These are phyloP conservation scores for Tuber indicum DNA, from an alignment of 495 filamentous ascomycete genomes.

Conservation along the genomic window DNA sequence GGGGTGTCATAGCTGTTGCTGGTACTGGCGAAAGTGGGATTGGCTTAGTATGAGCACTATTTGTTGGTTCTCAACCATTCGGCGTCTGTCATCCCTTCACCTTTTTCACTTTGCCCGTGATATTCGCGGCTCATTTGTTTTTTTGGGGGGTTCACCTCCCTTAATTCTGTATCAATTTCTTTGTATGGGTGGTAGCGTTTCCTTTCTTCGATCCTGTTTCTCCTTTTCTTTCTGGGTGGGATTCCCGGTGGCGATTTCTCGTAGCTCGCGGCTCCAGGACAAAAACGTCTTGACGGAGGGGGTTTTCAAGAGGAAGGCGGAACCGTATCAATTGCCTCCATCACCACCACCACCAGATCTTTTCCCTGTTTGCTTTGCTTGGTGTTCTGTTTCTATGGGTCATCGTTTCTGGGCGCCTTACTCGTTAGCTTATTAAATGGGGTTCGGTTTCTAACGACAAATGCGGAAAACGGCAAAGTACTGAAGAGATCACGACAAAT, in stretches of 20 bases:
- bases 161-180: conserved; percentile 29
- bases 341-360: conserved; percentile 13
- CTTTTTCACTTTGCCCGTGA: neutral
- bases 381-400: conserved; percentile 30
- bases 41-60: conserved; percentile 22
- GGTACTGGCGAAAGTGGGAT: conserved; percentile 34
- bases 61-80: conserved; percentile 4
- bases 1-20: conserved; percentile 40
- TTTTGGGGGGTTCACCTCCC: conserved; percentile 7
- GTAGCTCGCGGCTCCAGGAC: neutral
- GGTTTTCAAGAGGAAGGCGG: neutral
- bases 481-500: neutral
- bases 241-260: conserved; percentile 7
- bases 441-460: conserved; percentile 2
- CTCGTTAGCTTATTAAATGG: conserved; percentile 18
- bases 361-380: conserved; percentile 16
- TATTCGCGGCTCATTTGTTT: conserved; percentile 11
- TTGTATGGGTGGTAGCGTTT: conserved; percentile 27
- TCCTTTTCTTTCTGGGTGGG: conserved; percentile 22
- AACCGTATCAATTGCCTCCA: neutral
- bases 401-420: conserved; percentile 38
- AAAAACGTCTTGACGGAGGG: neutral
- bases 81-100: neutral
- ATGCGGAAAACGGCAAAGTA: neutral
- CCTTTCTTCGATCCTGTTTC: conserved; percentile 20